Evolutionary conservation across 441 rosid genomes (phyloP), one percentile per base, ranked within the genome.

Genomic region (Erodium texanum): DNA sequence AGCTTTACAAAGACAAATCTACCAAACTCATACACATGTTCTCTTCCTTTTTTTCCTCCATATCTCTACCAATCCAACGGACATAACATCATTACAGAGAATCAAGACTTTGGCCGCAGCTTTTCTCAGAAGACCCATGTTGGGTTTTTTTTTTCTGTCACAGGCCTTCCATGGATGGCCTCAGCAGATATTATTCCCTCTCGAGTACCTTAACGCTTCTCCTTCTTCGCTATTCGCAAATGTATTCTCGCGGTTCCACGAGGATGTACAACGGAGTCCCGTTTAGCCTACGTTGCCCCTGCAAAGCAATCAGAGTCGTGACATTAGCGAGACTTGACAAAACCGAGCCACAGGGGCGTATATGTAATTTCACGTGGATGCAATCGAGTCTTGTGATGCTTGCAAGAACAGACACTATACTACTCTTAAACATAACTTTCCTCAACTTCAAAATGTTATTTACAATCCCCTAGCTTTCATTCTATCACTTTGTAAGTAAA

Each of bases 191-290:
- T 45, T 15, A 15, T 45, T 15, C 52, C 16, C 5, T 45, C n/a
- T 14, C 16, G 52, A 45, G 52, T 45, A 45, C 52, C 16, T 3
- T 3, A 45, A 3, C n/a, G 52, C 52, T 12, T 45, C 52, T 45
- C 52, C n/a, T 45, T 45, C 52, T 14, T 11, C n/a, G 3, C 52
- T 45, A 45, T 15, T 52, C 22, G 20, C 41, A 34, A 6, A 34
- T 34, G 41, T 34, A 34, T 10, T 34, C 9, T 34, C 59, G 23
- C 22, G 59, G 59, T 16, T 52, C 59, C 59, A 52, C 59, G 22
- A 52, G 59, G 16, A 52, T 52, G 59, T 52, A 52, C 59, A 52
- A 9, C 22, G 59, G 59, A 10, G 59, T 52, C 22, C 59, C 59
- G 3, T 52, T 52, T 18, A 52, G 22, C 59, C 59, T 52, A 2